These are phyloP conservation scores for Pleoardoris graminearum DNA, from an alignment of 2,329 filamentous ascomycete genomes.

Conservation along the genomic window DNA sequence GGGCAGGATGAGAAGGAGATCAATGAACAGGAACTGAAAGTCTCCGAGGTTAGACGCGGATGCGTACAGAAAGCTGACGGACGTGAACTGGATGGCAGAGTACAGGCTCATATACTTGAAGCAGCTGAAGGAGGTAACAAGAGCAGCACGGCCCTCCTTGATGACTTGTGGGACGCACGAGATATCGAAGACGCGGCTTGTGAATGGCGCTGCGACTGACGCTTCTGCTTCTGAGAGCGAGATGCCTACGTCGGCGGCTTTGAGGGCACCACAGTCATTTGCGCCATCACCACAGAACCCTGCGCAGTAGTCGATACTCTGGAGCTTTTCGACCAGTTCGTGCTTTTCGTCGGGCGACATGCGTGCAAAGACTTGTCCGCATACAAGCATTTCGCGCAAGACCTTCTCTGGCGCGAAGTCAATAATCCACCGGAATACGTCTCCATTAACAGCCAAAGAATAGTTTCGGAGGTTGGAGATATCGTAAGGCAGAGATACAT, in stretches of 20 bases:
- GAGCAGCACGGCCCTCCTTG: slow-evolving; percentile 84
- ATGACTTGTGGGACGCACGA: slow-evolving; percentile 93
- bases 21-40: slow-evolving; percentile 97
- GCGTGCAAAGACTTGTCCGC: slow-evolving; percentile 90
- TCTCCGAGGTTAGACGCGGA: slow-evolving; percentile 93
- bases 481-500: slow-evolving; percentile 84
- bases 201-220: slow-evolving; percentile 97
- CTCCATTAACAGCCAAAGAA: slow-evolving; percentile 84
- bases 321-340: slow-evolving; percentile 94
- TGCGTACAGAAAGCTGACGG: slow-evolving; percentile 94
- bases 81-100: slow-evolving; percentile 98
- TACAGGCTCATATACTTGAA: slow-evolving; percentile 99
- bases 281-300: slow-evolving; percentile 98
- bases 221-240: slow-evolving; percentile 97
- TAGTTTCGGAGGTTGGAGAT: slow-evolving; percentile 82
- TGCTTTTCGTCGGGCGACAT: slow-evolving; percentile 99
- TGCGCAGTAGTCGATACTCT: slow-evolving; percentile 91
- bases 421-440: slow-evolving; percentile 95
- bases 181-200: slow-evolving; percentile 93
- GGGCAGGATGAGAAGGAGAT: slow-evolving; percentile 86
- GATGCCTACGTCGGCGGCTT: slow-evolving; percentile 96
- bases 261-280: slow-evolving; percentile 95
- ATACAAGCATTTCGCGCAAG: slow-evolving; percentile 83
- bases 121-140: slow-evolving; percentile 98
- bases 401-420: slow-evolving; percentile 85